Conservation (phyloP, 306 rosid species). For the Sechiopsis laciniata region DNA sequence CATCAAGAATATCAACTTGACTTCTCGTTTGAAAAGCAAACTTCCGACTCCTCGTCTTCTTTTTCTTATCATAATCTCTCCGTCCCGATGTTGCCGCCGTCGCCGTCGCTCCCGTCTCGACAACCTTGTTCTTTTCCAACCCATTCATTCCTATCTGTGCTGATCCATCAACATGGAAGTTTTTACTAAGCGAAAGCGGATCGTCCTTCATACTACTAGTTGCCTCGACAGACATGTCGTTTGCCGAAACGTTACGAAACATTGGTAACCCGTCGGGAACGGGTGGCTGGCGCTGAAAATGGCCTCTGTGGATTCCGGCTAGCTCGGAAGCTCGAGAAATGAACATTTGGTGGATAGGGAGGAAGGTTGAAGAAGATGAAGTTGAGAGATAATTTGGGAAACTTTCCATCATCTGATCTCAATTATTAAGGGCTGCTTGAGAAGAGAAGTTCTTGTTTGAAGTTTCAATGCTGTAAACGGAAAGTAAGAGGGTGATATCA, state of each 20-base stretch:
- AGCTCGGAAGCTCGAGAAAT: conserved; percentile 11
- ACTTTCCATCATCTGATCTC: conserved; percentile 13
- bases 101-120: not conserved
- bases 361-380: not conserved
- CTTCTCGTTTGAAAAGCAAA: conserved; percentile 24
- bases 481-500: not conserved
- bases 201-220: not conserved
- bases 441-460: not conserved
- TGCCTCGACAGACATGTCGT: not conserved
- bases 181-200: not conserved
- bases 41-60: conserved; percentile 10
- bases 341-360: not conserved
- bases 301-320: not conserved
- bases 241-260: not conserved
- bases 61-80: conserved; percentile 7
- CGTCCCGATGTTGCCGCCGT: not conserved
- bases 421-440: not conserved
- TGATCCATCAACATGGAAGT: not conserved
- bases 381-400: not conserved
- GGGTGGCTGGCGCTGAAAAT: not conserved
- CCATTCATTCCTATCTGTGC: not conserved
- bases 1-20: conserved; percentile 24
- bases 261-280: not conserved
- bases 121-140: not conserved
- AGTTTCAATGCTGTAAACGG: not conserved